Evolutionary conservation across 257 asterid species (phyloP).

Genomic region (Gentiana straminea): DNA sequence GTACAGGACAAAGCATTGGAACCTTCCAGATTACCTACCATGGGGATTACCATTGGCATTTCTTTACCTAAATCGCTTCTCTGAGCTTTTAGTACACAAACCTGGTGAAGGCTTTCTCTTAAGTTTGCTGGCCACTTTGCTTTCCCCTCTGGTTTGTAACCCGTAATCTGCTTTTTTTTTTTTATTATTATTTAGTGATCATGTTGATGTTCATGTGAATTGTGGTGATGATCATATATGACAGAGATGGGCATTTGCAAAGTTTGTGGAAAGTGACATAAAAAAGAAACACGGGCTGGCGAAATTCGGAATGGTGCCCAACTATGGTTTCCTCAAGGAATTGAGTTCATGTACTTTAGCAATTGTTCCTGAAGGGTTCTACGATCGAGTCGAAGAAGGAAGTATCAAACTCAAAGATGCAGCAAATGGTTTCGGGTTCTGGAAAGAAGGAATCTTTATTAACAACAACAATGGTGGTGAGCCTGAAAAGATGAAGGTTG

Average conservation of each 20-base stretch:
- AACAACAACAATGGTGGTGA: slow-evolving; percentile 32
- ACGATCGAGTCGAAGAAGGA: slow-evolving; percentile 40
- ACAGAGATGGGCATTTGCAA: slow-evolving; percentile 52
- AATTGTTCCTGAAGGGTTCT: slow-evolving; percentile 32
- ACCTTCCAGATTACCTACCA: too few relatives aligned
- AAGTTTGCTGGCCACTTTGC: too few relatives aligned
- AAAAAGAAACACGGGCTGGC: slow-evolving; percentile 34
- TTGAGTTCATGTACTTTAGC: slow-evolving; percentile 27
- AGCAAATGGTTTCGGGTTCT: slow-evolving; percentile 14
- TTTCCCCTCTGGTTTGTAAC: too few relatives aligned
- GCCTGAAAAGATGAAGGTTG: slow-evolving; percentile 23
- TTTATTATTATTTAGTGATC: too few relatives aligned
- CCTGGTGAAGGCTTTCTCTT: too few relatives aligned
- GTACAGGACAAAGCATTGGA: too few relatives aligned
- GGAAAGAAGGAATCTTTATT: slow-evolving; percentile 32
- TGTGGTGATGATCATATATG: too few relatives aligned
- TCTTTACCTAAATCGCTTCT: too few relatives aligned
- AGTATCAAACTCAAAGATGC: slow-evolving; percentile 34
- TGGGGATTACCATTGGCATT: too few relatives aligned
- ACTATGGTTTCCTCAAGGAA: slow-evolving; percentile 25
- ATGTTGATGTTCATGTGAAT: too few relatives aligned
- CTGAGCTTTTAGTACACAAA: too few relatives aligned
- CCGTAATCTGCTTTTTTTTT: too few relatives aligned
- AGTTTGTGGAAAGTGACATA: slow-evolving; percentile 37
- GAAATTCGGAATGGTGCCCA: slow-evolving; percentile 43